A percentile compares a stretch with the other conserved stretches of the same genome.
These are phyloP conservation scores for Aureobasidium vineae DNA, from an alignment of 2,329 filamentous ascomycete species.

Conservation along the genomic window DNA sequence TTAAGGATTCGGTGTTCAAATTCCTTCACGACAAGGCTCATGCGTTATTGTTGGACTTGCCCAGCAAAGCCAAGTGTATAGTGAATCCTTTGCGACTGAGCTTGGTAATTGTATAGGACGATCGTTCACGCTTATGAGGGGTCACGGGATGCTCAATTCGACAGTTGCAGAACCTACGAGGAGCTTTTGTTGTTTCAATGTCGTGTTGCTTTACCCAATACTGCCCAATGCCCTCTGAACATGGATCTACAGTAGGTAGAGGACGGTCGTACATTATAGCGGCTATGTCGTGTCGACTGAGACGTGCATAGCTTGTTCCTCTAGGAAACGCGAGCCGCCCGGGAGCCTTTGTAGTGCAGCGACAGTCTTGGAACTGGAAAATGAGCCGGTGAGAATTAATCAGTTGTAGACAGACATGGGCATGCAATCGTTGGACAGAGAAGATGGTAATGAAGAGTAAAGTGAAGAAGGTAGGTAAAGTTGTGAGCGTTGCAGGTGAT, in stretches of 20 bases:
- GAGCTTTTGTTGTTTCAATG: background rate
- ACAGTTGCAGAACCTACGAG: background rate
- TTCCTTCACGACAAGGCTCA: background rate
- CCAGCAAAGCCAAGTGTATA: conserved; percentile 5
- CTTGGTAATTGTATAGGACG: background rate
- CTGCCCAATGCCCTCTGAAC: background rate
- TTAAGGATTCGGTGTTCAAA: background rate
- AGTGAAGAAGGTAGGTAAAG: background rate
- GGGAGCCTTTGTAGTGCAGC: too few relatives aligned
- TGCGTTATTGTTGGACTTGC: background rate
- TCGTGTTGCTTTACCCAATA: background rate
- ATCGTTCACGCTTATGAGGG: background rate
- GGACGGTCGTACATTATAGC: background rate
- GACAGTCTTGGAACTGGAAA: too few relatives aligned
- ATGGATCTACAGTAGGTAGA: background rate
- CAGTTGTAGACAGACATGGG: too few relatives aligned
- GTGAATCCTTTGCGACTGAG: background rate
- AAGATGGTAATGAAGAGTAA: background rate
- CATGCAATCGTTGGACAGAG: background rate
- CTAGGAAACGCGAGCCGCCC: too few relatives aligned
- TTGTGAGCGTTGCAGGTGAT: background rate
- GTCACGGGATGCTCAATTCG: background rate
- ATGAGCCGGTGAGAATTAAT: too few relatives aligned
- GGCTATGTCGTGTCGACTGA: background rate
- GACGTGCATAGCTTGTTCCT: background rate